Evolutionary conservation across 2,329 filamentous ascomycete species (phyloP).

Genomic region (Aspergillus transmontanensis): DNA sequence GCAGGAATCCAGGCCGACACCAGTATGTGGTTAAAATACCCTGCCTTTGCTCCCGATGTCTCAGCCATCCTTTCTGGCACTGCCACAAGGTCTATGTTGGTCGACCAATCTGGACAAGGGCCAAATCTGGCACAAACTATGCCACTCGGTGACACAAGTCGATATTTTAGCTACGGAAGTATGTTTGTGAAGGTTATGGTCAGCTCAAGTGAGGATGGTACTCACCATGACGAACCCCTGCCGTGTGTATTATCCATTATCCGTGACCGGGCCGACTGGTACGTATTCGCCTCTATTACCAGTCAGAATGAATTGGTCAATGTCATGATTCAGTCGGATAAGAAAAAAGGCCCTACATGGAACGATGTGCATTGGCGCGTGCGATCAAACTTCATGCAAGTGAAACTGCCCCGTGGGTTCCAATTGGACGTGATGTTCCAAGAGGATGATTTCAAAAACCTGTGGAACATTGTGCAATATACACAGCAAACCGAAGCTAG

Average conservation of each 20-base stretch:
- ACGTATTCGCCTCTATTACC: conserved; percentile 71
- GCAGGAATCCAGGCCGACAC: conserved; percentile 79
- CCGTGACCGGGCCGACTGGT: conserved; percentile 68
- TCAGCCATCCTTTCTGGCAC: conserved; percentile 69
- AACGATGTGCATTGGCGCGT: conserved; percentile 79
- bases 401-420: conserved; percentile 76
- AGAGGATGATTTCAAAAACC: conserved; percentile 74
- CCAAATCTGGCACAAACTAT: conserved; percentile 66
- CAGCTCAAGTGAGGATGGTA: conserved; percentile 67
- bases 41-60: conserved; percentile 71
- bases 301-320: conserved; percentile 81
- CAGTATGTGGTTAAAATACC: conserved; percentile 79
- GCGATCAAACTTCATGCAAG: conserved; percentile 64
- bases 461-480: conserved; percentile 86
- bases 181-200: conserved; percentile 74
- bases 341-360: conserved; percentile 73
- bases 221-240: conserved; percentile 70
- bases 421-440: conserved; percentile 69
- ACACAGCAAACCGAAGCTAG: conserved; percentile 74
- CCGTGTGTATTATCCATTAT: conserved; percentile 76
- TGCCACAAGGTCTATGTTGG: conserved; percentile 45
- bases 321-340: conserved; percentile 69
- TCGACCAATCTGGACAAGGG: conserved; percentile 50
- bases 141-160: conserved; percentile 73
- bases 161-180: conserved; percentile 77